Base-by-base conservation (phyloP, 1,139 yeast genomes). In the Debaryomycetaceae sp. region DNA sequence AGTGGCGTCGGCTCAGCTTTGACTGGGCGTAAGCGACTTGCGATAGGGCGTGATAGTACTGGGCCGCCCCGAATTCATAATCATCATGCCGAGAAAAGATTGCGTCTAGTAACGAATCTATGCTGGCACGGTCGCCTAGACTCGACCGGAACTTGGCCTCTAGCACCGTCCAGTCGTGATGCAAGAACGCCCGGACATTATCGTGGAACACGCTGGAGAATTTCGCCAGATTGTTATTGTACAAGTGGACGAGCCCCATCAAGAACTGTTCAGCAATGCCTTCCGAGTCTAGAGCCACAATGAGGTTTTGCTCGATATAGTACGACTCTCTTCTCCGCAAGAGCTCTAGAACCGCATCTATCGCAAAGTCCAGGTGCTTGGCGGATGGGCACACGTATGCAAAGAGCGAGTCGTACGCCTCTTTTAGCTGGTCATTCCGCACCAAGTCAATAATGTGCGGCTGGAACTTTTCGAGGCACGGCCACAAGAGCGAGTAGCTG, bases 41-140 rank as follows among this genome's bases (percentile, higher is more conserved):
- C 4, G 64, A 50, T 24, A 62, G 49, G 15, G 53, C 42, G 38
- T 62, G 66, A 37, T 39, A 62, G 40, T 60, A 63, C 10, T 11
- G n/a, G 13, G 8, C 12, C 27, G 7, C 8, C 11, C 16, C 16
- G n/a, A 16, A 7, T 11, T n/a, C 5, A 10, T 12, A 5, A n/a
- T 31, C 35, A 7, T 25, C 28, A 16, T 39, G 34, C 1, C 32
- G 14, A 11, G 39, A 38, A 28, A 44, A 47, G n/a, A 54, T 40
- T 1, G 48, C 32, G 13, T 41, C 35, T 27, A 54, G 41, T 25
- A 56, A 53, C 2, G 31, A 24, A 14, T 37, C 37, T 7, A 55
- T 41, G 13, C 34, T 33, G 3, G 34, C 39, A 28, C 41, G 43
- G 16, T 34, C 31, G 7, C 37, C 35, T 30, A 51, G 41, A 3